A percentile compares a stretch with the other conserved stretches of the same genome.
Conservation (phyloP, 1,139 yeast genomes). For the Sugiyamaella pinicola region DNA sequence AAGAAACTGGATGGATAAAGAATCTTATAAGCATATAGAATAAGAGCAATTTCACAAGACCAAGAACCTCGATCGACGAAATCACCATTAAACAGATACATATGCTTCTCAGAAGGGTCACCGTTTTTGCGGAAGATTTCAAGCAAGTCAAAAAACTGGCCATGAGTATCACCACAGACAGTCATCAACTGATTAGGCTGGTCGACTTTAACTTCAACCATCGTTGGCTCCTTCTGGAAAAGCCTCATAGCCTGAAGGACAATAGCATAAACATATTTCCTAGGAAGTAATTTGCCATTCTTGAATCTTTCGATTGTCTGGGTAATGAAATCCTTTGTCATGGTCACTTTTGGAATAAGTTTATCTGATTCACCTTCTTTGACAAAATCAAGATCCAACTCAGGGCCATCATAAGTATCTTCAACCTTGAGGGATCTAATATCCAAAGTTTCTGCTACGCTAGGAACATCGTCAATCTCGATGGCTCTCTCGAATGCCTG, state of each 20-base stretch:
- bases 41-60: slow-evolving; percentile 94
- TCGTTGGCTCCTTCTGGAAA: slow-evolving; percentile 65
- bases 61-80: slow-evolving; percentile 98
- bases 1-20: slow-evolving; percentile 72
- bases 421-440: slow-evolving; percentile 52
- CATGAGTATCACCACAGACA: slow-evolving; percentile 97
- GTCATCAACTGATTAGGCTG: slow-evolving; percentile 54
- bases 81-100: slow-evolving; percentile 91
- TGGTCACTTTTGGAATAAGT: slow-evolving; percentile 29
- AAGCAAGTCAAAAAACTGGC: slow-evolving; percentile 88
- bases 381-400: slow-evolving; percentile 49
- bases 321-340: slow-evolving; percentile 58
- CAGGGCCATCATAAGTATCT: slow-evolving; percentile 66
- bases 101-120: slow-evolving; percentile 62
- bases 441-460: slow-evolving; percentile 50
- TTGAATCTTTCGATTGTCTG: slow-evolving; percentile 70
- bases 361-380: slow-evolving; percentile 31
- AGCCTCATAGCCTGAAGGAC: slow-evolving; percentile 70
- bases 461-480: slow-evolving; percentile 61
- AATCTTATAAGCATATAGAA: slow-evolving; percentile 76
- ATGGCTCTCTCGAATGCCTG: slow-evolving; percentile 88
- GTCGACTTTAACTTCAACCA: slow-evolving; percentile 68
- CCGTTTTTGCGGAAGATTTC: slow-evolving; percentile 79
- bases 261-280: slow-evolving; percentile 81
- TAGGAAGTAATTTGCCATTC: slow-evolving; percentile 72